Conservation (phyloP, 2,329 filamentous ascomycete species). For the Cordyceps cateniannulata region DNA sequence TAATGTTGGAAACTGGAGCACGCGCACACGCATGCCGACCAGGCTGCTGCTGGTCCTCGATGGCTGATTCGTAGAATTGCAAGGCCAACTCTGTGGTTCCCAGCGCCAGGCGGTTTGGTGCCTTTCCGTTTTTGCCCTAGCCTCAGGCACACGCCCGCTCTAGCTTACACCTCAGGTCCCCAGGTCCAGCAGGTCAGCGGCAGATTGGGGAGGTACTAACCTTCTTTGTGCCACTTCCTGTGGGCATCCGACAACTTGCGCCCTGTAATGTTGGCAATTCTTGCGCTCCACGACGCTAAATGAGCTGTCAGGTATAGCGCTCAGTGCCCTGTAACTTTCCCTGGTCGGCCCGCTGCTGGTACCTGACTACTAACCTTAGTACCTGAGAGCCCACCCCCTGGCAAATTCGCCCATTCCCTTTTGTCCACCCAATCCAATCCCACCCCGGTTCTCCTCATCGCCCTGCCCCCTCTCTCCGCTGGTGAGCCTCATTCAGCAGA, state of each 20-base stretch:
- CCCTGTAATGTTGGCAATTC: not conserved
- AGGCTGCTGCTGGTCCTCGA: not conserved
- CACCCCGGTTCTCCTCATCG: not conserved
- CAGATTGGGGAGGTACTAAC: not conserved
- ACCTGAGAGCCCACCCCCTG: not conserved
- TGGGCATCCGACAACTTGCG: not conserved
- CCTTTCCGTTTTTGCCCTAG: constrained; percentile 3
- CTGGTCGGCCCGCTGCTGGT: constrained; percentile 2
- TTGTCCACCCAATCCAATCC: not conserved
- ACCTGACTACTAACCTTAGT: constrained; percentile 2
- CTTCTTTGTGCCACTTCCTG: not conserved
- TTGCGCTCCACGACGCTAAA: not conserved
- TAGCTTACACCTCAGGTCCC: not conserved
- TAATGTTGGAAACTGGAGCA: no score
- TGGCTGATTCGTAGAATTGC: not conserved
- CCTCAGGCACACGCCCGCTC: constrained; percentile 7
- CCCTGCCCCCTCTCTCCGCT: not conserved
- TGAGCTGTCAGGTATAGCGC: not conserved
- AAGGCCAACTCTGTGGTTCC: not conserved
- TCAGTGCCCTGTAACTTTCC: not conserved
- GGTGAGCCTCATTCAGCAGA: constrained; percentile 4
- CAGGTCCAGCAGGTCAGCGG: not conserved
- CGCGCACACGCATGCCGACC: not conserved
- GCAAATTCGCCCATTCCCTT: not conserved
- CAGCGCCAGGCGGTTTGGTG: not conserved